Evolutionary conservation across 805 yeast genomes (phyloP), one percentile per base, ranked within the genome.

Genomic region (Kodamaea sagamina): DNA sequence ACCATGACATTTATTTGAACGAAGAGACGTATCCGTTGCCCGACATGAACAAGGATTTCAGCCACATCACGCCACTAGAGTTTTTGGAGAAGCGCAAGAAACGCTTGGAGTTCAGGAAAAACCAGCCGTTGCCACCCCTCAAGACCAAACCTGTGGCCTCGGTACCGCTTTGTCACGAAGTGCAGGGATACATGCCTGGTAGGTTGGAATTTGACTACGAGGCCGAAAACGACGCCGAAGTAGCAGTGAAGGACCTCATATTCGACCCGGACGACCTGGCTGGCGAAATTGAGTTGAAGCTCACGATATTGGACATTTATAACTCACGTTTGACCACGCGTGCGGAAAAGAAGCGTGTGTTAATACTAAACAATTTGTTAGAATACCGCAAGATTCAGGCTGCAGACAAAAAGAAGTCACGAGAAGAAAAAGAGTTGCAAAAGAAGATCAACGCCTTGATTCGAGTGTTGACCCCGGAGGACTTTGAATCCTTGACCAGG

Each of bases 151-250:
- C 95, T 4, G 81, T 86, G 36, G 90, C 97, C 0, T 89, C 97
- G 5, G 92, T 86, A 5, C 99, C 99, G 0, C 76, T 93, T 44
- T 90, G 98, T 67, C 97, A 95, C 58, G 98, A 95, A 57, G 81
- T 93, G 48, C 98, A 93, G 62, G 97, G 97, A 2, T 93, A 83
- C 61, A 93, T 93, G 99, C 99, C 99, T 29, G 99, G 98, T 32
- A 80, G 99, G 57, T 71, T 93, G 48, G 99, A 93, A 63, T 93
- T 93, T 62, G 99, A 93, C 57, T 88, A 84, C 46, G 99, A 93
- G 62, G 89, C 86, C 29, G 99, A 93, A 61, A 93, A 93, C 56
- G 99, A 93, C 43, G 98, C 99, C 0, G 99, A 93, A 64, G 74
- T 84, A 43, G 83, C 93, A 0, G 88, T 93, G 13, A 93, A 93